Percentiles rank a stretch among this genome's conserved stretches.
These are phyloP conservation scores for Crithidia mellificae DNA, from an alignment of 208 protist species.

Conservation along the genomic window DNA sequence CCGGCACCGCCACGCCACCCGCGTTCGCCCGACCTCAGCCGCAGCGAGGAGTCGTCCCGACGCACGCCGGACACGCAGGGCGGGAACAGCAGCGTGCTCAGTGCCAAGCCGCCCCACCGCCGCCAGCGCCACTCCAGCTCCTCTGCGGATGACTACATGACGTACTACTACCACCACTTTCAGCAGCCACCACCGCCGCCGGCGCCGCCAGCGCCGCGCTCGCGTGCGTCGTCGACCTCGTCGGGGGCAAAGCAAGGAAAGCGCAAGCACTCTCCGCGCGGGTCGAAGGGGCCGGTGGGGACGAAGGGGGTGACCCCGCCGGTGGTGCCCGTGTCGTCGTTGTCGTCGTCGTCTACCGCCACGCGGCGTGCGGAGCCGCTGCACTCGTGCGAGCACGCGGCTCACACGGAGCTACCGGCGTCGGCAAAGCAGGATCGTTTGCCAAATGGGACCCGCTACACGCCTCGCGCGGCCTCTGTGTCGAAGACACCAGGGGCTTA, in stretches of 20 bases:
- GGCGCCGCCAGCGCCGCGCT: not conserved
- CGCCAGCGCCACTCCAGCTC: conserved; percentile 4
- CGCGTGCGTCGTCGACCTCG: not conserved
- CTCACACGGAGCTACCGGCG: not conserved
- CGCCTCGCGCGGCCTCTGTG: not conserved
- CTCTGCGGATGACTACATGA: not conserved
- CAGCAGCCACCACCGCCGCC: not conserved
- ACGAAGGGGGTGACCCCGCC: not conserved
- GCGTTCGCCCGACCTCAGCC: not conserved
- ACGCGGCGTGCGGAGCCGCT: not conserved
- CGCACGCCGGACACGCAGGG: not conserved
- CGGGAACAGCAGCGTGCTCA: not conserved
- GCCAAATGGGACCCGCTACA: not conserved
- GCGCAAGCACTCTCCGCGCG: not conserved
- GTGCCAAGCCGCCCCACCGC: not conserved
- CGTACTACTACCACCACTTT: conserved; percentile 1
- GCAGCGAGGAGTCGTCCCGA: not conserved
- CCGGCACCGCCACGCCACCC: not conserved
- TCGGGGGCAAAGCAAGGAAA: not conserved
- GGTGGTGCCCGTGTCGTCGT: conserved; percentile 1
- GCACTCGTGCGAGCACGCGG: conserved; percentile 7
- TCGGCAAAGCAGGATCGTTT: not conserved
- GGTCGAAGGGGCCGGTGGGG: not conserved
- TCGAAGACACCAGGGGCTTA: not conserved
- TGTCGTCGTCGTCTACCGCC: too few species aligned